Base-by-base conservation (phyloP, 768 basidiomycete species). In the Trametes cinnabarina region DNA sequence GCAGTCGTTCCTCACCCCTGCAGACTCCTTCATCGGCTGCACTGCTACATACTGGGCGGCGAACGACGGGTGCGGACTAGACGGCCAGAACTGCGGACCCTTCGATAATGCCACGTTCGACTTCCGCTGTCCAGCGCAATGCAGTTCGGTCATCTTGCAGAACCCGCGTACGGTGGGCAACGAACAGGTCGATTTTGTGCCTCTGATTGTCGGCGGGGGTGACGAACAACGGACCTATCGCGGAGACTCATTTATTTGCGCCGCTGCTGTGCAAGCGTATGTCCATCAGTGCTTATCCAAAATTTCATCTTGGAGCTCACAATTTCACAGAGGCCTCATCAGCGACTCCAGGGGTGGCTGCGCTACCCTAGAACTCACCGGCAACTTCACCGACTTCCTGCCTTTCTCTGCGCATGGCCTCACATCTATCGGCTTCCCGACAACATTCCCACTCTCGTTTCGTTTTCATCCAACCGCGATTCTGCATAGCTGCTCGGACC, bases 161-260 rank as follows among this genome's bases (percentile, higher is more conserved):
- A 92, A 93, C 66, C 83, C 86, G 15, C 78, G 90, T 49, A 82
- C 88, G 0, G 79, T 95, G 23, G 92, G 93, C 22, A 71, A 82
- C 47, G 72, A 82, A 54, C 76, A 86, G 60, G 77, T 86, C 34
- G 82, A 81, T 44, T 90, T 83, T 63, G 79, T 82, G 20, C 90
- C 92, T 7, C 76, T 94, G 22, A 77, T 94, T 46, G 87, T 94
- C 2, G 92, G 93, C n/a, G 93, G 93, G 17, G 90, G 92, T 2
- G 91, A 92, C 72, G 60, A 60, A 0, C 77, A 84, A 46, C 67
- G 68, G 39, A 93, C 91, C 4, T 94, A 94, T 66, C 80, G 93
- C 66, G 90, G 85, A 2, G 93, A 94, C 69, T 85, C 80, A 55
- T 94, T 94, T 69, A 82, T 94, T 35, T 94, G 93, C 69, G 84